These are phyloP conservation scores for Paramyrothecium sp. DNA, from an alignment of 2,329 filamentous ascomycete species.

Conservation along the genomic window DNA sequence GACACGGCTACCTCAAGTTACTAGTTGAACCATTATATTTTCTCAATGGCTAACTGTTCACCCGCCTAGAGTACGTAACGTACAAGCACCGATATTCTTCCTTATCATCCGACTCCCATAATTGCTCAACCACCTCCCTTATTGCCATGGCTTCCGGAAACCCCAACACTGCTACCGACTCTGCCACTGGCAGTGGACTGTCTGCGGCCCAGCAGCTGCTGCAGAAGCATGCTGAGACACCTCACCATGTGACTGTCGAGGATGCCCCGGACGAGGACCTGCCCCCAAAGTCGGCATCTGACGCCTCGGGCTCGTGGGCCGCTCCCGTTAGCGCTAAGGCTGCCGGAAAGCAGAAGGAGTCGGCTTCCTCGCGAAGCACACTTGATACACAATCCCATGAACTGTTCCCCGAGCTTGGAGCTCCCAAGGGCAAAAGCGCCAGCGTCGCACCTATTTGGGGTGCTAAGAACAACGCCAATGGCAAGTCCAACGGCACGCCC, in stretches of 20 bases:
- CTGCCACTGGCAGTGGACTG: slow-evolving; percentile 38
- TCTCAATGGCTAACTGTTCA: background rate
- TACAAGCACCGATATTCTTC: background rate
- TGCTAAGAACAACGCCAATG: slow-evolving; percentile 58
- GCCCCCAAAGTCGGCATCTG: slow-evolving; percentile 49
- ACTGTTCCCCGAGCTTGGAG: slow-evolving; percentile 88
- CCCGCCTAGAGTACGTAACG: background rate
- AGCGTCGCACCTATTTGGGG: slow-evolving; percentile 76
- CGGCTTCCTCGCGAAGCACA: slow-evolving; percentile 34
- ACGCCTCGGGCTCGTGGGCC: slow-evolving; percentile 44
- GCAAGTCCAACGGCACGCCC: slow-evolving; percentile 53
- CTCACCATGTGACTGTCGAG: slow-evolving; percentile 69
- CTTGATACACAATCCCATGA: slow-evolving; percentile 88
- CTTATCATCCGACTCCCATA: slow-evolving; percentile 6
- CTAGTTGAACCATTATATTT: background rate
- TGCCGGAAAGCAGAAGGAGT: slow-evolving; percentile 66
- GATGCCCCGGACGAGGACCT: slow-evolving; percentile 81
- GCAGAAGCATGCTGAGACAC: slow-evolving; percentile 56
- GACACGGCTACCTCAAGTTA: no score
- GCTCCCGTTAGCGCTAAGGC: slow-evolving; percentile 59
- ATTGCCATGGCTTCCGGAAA: slow-evolving; percentile 40
- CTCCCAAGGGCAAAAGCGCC: slow-evolving; percentile 63
- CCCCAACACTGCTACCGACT: slow-evolving; percentile 16
- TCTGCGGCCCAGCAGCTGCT: slow-evolving; percentile 62
- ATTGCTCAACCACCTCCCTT: slow-evolving; percentile 10